Evolutionary conservation across 148 eudicot species (phyloP).

Genomic region (Vaccinium myrtillus): DNA sequence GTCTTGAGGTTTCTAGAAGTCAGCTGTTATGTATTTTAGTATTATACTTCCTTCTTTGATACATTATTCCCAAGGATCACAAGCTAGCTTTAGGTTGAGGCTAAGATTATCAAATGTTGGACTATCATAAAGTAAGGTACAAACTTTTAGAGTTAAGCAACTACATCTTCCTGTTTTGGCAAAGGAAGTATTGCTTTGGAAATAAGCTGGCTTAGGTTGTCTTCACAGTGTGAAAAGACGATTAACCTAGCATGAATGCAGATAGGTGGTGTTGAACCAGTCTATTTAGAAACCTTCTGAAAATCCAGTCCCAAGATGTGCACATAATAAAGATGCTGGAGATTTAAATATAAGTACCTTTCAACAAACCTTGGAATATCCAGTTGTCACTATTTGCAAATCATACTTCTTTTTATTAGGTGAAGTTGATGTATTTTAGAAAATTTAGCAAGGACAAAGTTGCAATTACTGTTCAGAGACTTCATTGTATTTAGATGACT

Average conservation of each 20-base stretch:
- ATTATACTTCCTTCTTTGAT: neutral
- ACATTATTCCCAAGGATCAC: neutral
- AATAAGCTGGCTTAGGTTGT: constrained; percentile 7
- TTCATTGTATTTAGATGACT: neutral
- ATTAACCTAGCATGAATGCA: neutral
- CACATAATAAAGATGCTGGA: neutral
- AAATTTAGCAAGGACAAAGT: neutral
- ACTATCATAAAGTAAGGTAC: neutral
- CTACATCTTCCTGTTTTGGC: neutral
- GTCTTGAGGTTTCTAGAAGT: constrained; percentile 10
- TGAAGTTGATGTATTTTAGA: neutral
- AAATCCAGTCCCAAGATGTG: neutral
- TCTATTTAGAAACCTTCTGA: neutral
- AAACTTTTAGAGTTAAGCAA: neutral
- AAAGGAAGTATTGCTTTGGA: neutral
- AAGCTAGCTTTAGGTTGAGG: neutral
- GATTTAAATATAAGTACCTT: neutral
- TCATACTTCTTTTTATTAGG: neutral
- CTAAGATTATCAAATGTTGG: neutral
- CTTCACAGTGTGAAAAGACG: neutral
- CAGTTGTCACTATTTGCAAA: neutral
- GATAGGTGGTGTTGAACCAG: neutral
- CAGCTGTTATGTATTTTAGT: constrained; percentile 2
- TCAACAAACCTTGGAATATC: neutral
- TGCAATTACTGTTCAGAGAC: neutral